Evolutionary conservation across 371 early-diverging fungal genomes (phyloP).

Genomic region (Mortierella sp.): DNA sequence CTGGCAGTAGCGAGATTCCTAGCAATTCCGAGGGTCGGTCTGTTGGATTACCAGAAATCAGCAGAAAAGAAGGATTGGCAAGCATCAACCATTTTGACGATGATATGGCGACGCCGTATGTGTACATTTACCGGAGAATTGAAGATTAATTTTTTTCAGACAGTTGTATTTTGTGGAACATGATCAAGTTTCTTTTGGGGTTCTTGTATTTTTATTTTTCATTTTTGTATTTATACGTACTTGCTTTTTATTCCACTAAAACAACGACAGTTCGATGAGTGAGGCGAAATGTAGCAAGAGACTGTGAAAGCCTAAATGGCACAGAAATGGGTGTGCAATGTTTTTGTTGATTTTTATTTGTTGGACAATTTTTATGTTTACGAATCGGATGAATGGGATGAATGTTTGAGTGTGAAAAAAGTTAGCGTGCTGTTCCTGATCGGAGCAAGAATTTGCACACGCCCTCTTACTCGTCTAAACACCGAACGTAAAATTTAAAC

Average conservation of each 20-base stretch:
- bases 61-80: background rate
- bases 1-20: background rate
- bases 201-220: too few relatives aligned
- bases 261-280: too few relatives aligned
- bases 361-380: background rate
- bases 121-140: slow-evolving; percentile 20
- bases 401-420: background rate
- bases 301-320: too few relatives aligned
- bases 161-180: background rate
- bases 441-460: background rate
- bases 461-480: background rate
- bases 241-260: too few relatives aligned
- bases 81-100: slow-evolving; percentile 7
- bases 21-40: background rate
- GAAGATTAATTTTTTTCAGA: background rate
- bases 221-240: too few relatives aligned
- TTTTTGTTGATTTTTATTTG: too few relatives aligned
- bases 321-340: too few relatives aligned
- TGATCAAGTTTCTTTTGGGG: too few relatives aligned
- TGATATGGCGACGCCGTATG: slow-evolving; percentile 39
- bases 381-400: too few relatives aligned
- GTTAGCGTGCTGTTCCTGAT: background rate
- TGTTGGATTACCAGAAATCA: background rate
- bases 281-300: too few relatives aligned
- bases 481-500: background rate